Evolutionary conservation across 306 rosid genomes (phyloP), one percentile per base, ranked within the genome.

Genomic region (Begonia loranthoides): DNA sequence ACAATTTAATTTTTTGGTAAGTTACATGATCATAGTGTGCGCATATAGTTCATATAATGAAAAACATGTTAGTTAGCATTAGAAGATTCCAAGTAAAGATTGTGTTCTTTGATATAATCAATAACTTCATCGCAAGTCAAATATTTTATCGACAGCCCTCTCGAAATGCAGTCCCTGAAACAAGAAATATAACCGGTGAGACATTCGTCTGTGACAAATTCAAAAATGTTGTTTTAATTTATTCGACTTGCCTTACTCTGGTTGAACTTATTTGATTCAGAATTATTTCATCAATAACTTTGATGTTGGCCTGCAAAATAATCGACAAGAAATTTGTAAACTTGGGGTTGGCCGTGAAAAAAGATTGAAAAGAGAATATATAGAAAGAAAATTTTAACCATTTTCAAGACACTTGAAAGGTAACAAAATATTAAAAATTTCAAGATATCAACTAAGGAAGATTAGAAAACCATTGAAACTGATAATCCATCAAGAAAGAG

Each of bases 211-310:
- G 6, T 5, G 36, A 28, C 6, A 28, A 28, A 28, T 28, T 28
- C 36, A 28, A 28, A 28, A 43, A 43, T 10, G 47, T n/a, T 12
- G 47, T 24, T 22, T 14, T 15, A 11, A 17, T 56, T 13, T 17
- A 8, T 55, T 56, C 28, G 21, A 28, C 15, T 60, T 74, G 83
- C 94, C 96, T 75, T 64, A 84, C 4, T 77, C 83, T 79, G 11
- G 97, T 77, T 59, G 97, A 89, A 54, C 95, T 84, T 56, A 85
- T 79, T 60, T 82, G 90, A 72, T 89, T 89, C 51, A 95, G 87
- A 16, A 82, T 76, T 61, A 82, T 68, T 46, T 89, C 85, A 64
- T 84, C 85, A 57, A 85, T 79, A 14, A 79, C 68, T 76, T 69
- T 79, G 55, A 89, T 82, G 62, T 85, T 77, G 19, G 51, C 80